Conservation (phyloP, 2,329 filamentous ascomycete genomes). For the Claviceps fusiformis region DNA sequence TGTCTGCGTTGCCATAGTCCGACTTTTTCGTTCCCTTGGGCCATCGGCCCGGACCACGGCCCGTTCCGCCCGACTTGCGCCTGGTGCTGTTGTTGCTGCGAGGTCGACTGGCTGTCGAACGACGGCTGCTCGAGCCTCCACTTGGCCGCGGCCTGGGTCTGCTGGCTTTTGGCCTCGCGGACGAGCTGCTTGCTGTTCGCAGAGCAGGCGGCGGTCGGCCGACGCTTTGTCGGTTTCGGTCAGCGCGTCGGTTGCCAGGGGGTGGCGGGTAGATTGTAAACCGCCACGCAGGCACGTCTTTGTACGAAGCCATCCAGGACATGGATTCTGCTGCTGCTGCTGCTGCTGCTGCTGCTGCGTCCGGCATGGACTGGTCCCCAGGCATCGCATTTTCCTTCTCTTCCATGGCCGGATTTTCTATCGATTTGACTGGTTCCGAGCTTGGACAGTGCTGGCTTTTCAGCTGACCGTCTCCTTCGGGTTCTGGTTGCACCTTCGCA, state of each 20-base stretch:
- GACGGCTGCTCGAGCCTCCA: slow-evolving; percentile 14
- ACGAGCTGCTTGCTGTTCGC: slow-evolving; percentile 21
- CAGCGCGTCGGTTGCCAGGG: slow-evolving; percentile 31
- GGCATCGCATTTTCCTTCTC: slow-evolving; percentile 20
- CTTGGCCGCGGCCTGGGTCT: slow-evolving; percentile 27
- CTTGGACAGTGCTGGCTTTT: slow-evolving; percentile 9
- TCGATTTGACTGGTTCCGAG: slow-evolving; percentile 16
- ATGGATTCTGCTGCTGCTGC: slow-evolving; percentile 11
- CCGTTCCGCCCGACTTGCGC: slow-evolving; percentile 47
- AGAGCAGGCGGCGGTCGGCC: slow-evolving; percentile 22
- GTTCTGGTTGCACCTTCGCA: slow-evolving; percentile 4
- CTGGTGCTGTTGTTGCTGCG: slow-evolving; percentile 29
- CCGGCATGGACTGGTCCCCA: slow-evolving; percentile 14
- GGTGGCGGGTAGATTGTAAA: slow-evolving; percentile 70
- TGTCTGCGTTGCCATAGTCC: slow-evolving; percentile 53
- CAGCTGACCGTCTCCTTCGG: neutral
- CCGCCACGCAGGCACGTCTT: slow-evolving; percentile 50
- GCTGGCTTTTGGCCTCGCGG: slow-evolving; percentile 25
- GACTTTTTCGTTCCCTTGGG: slow-evolving; percentile 56
- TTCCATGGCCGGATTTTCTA: slow-evolving; percentile 16
- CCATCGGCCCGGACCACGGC: slow-evolving; percentile 51
- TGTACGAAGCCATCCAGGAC: slow-evolving; percentile 35
- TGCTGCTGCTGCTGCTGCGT: slow-evolving; percentile 7
- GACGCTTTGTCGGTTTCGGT: slow-evolving; percentile 29
- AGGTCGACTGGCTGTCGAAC: slow-evolving; percentile 23